phyloP scores from a whole-genome alignment of 257 asterid species.

The Solanum bulbocastanum region DNA sequence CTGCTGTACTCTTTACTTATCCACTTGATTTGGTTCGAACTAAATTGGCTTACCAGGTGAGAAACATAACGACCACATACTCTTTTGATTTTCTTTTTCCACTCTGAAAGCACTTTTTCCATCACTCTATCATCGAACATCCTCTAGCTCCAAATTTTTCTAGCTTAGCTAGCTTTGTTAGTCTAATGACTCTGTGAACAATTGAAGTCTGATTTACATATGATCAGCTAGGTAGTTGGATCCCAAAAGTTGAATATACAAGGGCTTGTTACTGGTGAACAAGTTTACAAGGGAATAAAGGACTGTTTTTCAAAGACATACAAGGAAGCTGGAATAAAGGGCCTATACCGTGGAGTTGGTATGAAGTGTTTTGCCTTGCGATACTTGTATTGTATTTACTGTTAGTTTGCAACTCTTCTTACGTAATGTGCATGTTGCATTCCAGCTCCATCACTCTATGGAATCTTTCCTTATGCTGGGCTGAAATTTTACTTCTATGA shows the following conservation, averaged over 20 bases:
- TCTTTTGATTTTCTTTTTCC: background rate
- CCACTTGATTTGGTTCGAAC: conserved; percentile 97
- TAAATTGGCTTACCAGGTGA: conserved; percentile 85
- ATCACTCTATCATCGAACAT: background rate
- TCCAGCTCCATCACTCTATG: conserved; percentile 89
- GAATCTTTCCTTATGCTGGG: conserved; percentile 93
- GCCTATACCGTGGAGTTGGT: conserved; percentile 94
- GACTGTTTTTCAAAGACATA: conserved; percentile 82
- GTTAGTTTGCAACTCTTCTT: background rate
- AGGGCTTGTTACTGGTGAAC: conserved; percentile 28
- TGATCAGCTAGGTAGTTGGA: conserved; percentile 50
- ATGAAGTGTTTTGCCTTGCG: conserved; percentile 6
- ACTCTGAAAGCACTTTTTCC: background rate
- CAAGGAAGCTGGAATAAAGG: conserved; percentile 70
- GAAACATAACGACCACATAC: background rate
- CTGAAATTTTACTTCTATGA: conserved; percentile 87
- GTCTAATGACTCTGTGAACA: background rate
- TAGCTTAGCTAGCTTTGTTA: background rate
- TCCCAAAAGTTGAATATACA: conserved; percentile 31
- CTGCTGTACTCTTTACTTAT: conserved; percentile 87
- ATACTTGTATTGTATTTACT: background rate
- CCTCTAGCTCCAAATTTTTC: background rate
- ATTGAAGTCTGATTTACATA: conserved; percentile 16
- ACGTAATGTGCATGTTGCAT: background rate
- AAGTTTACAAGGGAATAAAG: conserved; percentile 58